phyloP scores from a whole-genome alignment of 2,329 filamentous ascomycete species.

The Penicillium decumbens region DNA sequence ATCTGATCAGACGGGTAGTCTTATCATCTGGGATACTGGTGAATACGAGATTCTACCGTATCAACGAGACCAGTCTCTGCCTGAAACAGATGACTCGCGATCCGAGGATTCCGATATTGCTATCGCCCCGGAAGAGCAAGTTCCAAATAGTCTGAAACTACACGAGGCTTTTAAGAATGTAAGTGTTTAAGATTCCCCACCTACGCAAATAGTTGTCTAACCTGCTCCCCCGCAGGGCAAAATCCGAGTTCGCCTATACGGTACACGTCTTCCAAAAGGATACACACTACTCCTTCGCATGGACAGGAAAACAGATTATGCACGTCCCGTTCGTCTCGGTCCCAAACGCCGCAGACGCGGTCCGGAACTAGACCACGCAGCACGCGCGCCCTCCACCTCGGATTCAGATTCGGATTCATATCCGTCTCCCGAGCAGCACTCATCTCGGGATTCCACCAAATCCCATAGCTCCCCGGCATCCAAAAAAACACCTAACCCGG shows the following conservation, averaged over 20 bases:
- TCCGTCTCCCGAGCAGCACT: neutral
- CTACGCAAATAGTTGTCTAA: neutral
- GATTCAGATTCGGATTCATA: conserved; percentile 20
- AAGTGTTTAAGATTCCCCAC: neutral
- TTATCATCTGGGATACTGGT: conserved; percentile 61
- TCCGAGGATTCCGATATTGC: conserved; percentile 20
- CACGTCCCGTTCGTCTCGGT: conserved; percentile 12
- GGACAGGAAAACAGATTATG: conserved; percentile 22
- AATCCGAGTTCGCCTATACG: conserved; percentile 54
- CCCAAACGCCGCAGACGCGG: conserved; percentile 22
- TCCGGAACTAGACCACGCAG: neutral
- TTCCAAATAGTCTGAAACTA: conserved; percentile 45
- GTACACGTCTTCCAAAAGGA: conserved; percentile 49
- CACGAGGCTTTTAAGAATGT: conserved; percentile 49
- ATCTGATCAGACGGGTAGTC: conserved; percentile 51
- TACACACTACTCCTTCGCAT: conserved; percentile 56
- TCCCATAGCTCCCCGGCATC: neutral
- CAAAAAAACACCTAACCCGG: neutral
- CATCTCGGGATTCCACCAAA: neutral
- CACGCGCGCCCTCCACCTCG: conserved; percentile 11
- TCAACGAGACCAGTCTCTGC: conserved; percentile 28
- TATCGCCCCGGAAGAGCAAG: conserved; percentile 2
- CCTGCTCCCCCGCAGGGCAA: conserved; percentile 38
- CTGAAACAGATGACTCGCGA: conserved; percentile 35
- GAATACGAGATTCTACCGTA: conserved; percentile 54